Evolutionary conservation across 2,329 filamentous ascomycete species (phyloP).

Genomic region (Delphinella strobiligena): DNA sequence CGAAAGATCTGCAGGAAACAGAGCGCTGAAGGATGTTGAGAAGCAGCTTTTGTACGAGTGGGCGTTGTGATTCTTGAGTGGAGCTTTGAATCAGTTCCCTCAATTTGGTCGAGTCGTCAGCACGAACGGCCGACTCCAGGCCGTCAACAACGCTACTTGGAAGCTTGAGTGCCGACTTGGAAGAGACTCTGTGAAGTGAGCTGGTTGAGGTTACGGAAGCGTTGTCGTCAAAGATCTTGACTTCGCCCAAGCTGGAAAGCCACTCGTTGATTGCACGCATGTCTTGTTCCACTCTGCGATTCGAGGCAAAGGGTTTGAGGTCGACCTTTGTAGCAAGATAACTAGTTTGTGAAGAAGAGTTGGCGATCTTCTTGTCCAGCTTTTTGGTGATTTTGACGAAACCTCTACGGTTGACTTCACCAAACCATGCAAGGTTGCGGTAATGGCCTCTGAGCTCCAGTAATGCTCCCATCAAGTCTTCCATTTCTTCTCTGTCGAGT

Average conservation of each 20-base stretch:
- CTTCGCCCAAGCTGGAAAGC: constrained; percentile 71
- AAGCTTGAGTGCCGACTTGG: constrained; percentile 62
- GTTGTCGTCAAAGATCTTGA: constrained; percentile 63
- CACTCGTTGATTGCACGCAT: constrained; percentile 74
- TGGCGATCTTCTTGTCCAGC: constrained; percentile 82
- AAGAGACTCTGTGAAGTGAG: constrained; percentile 65
- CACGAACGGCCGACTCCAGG: constrained; percentile 59
- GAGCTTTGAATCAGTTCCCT: constrained; percentile 34
- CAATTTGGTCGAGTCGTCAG: constrained; percentile 50
- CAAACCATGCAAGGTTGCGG: constrained; percentile 93
- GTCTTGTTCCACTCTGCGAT: constrained; percentile 43
- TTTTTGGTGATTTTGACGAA: constrained; percentile 99
- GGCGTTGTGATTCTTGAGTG: constrained; percentile 2
- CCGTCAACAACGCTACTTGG: constrained; percentile 56
- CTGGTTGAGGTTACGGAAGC: constrained; percentile 55
- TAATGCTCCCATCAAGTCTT: constrained; percentile 82
- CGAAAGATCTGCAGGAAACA: constrained; percentile 56
- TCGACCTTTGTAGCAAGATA: constrained; percentile 90
- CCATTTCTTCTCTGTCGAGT: constrained; percentile 76
- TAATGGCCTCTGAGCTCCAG: constrained; percentile 79
- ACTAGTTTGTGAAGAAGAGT: constrained; percentile 59
- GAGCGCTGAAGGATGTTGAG: constrained; percentile 68
- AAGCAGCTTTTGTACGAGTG: constrained; percentile 36
- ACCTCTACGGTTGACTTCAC: constrained; percentile 86
- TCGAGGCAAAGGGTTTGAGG: constrained; percentile 75